phyloP scores from a whole-genome alignment of 441 rosid species.

The Gossypium schwendimanii region DNA sequence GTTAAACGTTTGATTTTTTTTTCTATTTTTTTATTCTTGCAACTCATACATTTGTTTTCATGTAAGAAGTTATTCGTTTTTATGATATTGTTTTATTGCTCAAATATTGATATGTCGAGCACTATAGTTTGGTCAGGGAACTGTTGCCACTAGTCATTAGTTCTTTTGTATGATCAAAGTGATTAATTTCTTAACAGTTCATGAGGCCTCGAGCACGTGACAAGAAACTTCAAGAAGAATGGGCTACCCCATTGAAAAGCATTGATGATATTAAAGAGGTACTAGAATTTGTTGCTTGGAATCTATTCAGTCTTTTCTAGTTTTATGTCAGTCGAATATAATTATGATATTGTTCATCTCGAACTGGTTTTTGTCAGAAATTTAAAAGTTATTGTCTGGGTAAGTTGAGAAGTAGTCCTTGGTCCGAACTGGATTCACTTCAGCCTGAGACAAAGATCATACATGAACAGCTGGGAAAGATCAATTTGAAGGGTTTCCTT shows the following conservation, averaged over 20 bases:
- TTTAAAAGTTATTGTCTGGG: constrained; percentile 77
- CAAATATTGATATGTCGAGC: neutral
- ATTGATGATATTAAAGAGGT: constrained; percentile 81
- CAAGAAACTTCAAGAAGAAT: constrained; percentile 86
- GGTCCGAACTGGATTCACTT: constrained; percentile 92
- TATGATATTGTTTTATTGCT: neutral
- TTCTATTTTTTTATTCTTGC: neutral
- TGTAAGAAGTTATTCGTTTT: neutral
- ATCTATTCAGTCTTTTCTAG: neutral
- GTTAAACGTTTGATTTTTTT: neutral
- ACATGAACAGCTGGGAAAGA: constrained; percentile 66
- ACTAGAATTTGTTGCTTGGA: constrained; percentile 21
- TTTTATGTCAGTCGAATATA: neutral
- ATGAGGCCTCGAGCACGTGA: constrained; percentile 79
- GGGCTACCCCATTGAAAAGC: constrained; percentile 64
- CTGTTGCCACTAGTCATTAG: neutral
- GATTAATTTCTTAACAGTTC: constrained; percentile 43
- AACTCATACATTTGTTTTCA: neutral
- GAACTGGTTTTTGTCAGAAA: constrained; percentile 44
- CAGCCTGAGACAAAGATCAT: constrained; percentile 91
- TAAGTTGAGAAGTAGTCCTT: constrained; percentile 72
- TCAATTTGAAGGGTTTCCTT: constrained; percentile 79
- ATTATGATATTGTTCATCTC: neutral
- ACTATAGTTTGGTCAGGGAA: neutral
- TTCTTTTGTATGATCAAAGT: constrained; percentile 1